Percentiles rank a stretch among this genome's conserved stretches.
phyloP scores from a whole-genome alignment of 2,329 filamentous ascomycete species.

The Monilinia laxa region DNA sequence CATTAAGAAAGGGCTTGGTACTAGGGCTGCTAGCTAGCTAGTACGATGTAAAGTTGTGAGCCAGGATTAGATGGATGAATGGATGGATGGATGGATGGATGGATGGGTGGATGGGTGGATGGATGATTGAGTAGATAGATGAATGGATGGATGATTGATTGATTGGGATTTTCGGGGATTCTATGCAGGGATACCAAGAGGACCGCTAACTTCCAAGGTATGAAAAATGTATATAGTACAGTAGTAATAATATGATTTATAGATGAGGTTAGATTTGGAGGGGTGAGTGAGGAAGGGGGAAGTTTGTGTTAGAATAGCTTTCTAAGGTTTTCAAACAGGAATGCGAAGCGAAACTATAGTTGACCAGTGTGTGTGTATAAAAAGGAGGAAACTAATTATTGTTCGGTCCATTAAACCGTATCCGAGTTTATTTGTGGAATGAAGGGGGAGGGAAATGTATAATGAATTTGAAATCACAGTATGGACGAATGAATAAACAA shows the following conservation, averaged over 20 bases:
- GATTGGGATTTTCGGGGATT: conserved; percentile 9
- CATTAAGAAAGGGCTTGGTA: conserved; percentile 2
- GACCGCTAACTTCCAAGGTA: not conserved
- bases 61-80: not conserved
- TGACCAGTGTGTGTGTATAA: not conserved
- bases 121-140: too few species aligned
- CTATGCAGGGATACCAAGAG: conserved; percentile 2
- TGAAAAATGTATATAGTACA: not conserved
- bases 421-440: not conserved
- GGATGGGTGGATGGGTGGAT: too few species aligned
- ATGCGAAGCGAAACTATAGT: not conserved
- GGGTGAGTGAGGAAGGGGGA: not conserved
- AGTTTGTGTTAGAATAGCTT: not conserved
- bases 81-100: too few species aligned
- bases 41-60: not conserved
- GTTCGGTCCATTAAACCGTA: not conserved
- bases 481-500: not conserved
- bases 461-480: not conserved
- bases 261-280: conserved; percentile 1
- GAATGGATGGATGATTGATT: not conserved
- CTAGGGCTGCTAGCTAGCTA: not conserved
- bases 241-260: not conserved
- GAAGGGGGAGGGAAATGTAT: not conserved
- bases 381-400: not conserved
- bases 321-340: not conserved